Conservation (phyloP, 2,329 filamentous ascomycete species). For the Scopulariopsis brevicaulis region DNA sequence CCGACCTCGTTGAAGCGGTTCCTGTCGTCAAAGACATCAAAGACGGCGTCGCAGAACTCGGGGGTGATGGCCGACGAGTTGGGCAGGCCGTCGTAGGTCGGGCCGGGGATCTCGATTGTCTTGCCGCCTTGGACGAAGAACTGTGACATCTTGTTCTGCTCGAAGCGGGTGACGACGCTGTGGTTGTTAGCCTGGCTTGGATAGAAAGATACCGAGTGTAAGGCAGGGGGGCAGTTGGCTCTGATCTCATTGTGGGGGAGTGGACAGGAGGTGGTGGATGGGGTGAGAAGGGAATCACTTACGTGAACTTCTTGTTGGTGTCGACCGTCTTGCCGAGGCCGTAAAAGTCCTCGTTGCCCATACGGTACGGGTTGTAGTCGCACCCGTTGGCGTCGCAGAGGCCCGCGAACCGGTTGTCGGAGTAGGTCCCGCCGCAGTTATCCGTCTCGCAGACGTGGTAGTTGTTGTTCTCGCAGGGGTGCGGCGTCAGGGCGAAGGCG, state of each 20-base stretch:
- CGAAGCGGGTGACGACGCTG: conserved; percentile 6
- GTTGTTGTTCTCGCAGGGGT: conserved; percentile 35
- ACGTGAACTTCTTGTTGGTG: conserved; percentile 41
- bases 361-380: conserved; percentile 54
- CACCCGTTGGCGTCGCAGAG: conserved; percentile 54
- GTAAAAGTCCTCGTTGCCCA: conserved; percentile 49
- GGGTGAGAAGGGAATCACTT: background rate
- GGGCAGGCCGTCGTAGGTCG: conserved; percentile 25
- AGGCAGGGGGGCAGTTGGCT: background rate
- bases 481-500: conserved; percentile 43
- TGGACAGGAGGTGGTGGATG: too few species aligned
- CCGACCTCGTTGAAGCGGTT: conserved; percentile 40
- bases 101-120: conserved; percentile 33
- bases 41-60: conserved; percentile 43
- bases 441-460: conserved; percentile 19
- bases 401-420: conserved; percentile 38
- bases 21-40: conserved; percentile 40
- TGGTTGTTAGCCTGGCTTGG: background rate
- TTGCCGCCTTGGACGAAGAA: conserved; percentile 49
- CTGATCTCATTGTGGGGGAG: too few species aligned
- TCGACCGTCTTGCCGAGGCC: conserved; percentile 45
- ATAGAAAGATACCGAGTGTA: background rate
- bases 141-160: conserved; percentile 5
- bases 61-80: conserved; percentile 46
- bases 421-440: conserved; percentile 37